These are phyloP conservation scores for Cucurbita moschata DNA, from an alignment of 306 rosid genomes.

Conservation along the genomic window DNA sequence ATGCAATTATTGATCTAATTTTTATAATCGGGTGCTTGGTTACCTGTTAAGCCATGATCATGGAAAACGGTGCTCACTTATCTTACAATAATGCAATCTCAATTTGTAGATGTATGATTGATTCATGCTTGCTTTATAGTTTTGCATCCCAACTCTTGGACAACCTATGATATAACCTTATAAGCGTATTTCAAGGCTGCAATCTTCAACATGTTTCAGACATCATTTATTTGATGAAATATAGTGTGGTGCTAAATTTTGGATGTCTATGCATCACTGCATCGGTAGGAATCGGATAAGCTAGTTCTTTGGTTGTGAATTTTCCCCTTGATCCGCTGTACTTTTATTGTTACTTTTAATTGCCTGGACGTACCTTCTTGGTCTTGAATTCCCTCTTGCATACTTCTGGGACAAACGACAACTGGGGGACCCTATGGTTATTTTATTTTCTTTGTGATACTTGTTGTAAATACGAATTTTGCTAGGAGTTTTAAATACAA, in stretches of 20 bases:
- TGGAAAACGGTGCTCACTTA: neutral
- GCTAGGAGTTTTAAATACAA: conserved; percentile 15
- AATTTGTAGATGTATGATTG: conserved; percentile 9
- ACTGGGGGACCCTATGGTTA: neutral
- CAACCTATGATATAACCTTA: neutral
- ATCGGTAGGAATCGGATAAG: neutral
- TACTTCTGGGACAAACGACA: neutral
- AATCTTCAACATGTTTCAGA: conserved; percentile 9
- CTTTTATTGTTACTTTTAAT: neutral
- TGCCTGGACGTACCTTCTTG: neutral
- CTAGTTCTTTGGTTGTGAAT: neutral
- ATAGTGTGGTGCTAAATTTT: conserved; percentile 17
- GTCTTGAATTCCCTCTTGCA: neutral
- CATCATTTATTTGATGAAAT: conserved; percentile 5
- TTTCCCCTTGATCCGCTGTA: neutral
- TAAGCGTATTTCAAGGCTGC: conserved; percentile 10
- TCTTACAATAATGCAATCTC: neutral
- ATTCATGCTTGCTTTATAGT: conserved; percentile 5
- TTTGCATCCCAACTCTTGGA: conserved; percentile 5
- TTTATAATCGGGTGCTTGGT: neutral
- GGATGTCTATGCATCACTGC: conserved; percentile 24
- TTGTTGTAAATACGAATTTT: conserved; percentile 13
- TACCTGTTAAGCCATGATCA: neutral
- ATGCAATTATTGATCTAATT: neutral
- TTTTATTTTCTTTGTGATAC: conserved; percentile 6